Base-by-base conservation (phyloP, 2,329 filamentous ascomycete species). In the Neocucurbitaria cava region DNA sequence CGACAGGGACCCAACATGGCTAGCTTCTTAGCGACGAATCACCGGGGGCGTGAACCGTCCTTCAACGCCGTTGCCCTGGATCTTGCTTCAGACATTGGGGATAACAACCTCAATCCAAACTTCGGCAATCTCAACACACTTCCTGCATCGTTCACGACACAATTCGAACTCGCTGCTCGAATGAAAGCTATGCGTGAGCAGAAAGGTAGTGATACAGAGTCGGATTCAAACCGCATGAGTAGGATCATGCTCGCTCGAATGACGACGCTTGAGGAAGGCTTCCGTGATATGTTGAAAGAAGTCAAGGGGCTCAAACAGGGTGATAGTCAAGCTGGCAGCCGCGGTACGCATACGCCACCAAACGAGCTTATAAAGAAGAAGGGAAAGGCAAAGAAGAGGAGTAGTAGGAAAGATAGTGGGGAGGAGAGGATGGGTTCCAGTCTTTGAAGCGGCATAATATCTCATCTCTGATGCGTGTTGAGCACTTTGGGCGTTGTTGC, bases 191-290 rank as follows among this genome's bases (percentile, higher is more conserved):
- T n/a, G n/a, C 59, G 62, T 18, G 57, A 64, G 41, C 58, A 58
- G 17, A 65, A 66, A 33, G 53, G 49, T 9, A 67, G 58, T 17
- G 68, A 71, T 26, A 64, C 61, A 11, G 66, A 72, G 17, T 71
- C 71, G 1, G 74, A 76, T n/a, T 68, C 62, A 11, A 73, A 70
- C 11, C 66, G 72, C 33, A 75, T 89, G 69, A 85, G 88, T 63
- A 85, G 91, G 51, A 83, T 96, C 41, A 89, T 97, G 76, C 80
- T 97, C 41, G 91, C 92, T 8, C 83, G 92, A 30, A 97, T 97
- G 92, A 95, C 95, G 73, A 94, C 89, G 7, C 82, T 98, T 2
- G 93, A 98, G 73, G 92, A 96, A 76, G 89, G 92, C 13, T 94
- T 98, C 73, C 85, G 89, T 2, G 91, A 96, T 55, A 88, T 96